Conservation (phyloP, 257 asterid species). For the Ligustrum vulgare region DNA sequence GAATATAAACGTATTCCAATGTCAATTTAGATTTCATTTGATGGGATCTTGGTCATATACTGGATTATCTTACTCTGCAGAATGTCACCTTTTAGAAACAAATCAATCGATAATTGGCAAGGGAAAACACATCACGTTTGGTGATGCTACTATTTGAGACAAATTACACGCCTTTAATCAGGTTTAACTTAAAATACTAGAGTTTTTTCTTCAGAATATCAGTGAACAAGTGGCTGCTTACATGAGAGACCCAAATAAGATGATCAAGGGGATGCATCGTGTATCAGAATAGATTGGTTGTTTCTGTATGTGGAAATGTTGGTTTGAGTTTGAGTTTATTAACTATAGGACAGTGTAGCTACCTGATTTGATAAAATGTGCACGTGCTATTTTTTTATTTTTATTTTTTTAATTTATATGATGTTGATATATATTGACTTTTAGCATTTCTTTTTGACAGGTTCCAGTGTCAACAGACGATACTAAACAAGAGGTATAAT, state of each 20-base stretch:
- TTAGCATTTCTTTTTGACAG: slow-evolving; percentile 40
- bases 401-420: not conserved
- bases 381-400: not conserved
- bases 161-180: slow-evolving; percentile 93
- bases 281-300: slow-evolving; percentile 75
- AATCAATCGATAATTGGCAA: slow-evolving; percentile 95
- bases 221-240: slow-evolving; percentile 86
- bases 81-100: slow-evolving; percentile 74
- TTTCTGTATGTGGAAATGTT: slow-evolving; percentile 84
- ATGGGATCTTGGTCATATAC: not conserved
- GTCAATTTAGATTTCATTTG: slow-evolving; percentile 13
- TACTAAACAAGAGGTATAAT: slow-evolving; percentile 52
- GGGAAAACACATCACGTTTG: slow-evolving; percentile 89
- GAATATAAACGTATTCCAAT: not conserved
- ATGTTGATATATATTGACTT: slow-evolving; percentile 13
- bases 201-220: slow-evolving; percentile 54
- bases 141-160: slow-evolving; percentile 89
- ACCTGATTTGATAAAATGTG: slow-evolving; percentile 7
- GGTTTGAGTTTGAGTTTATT: slow-evolving; percentile 27
- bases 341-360: not conserved
- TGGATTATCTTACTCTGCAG: slow-evolving; percentile 40
- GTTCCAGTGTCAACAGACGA: slow-evolving; percentile 44
- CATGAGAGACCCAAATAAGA: slow-evolving; percentile 95
- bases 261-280: slow-evolving; percentile 96
- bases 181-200: slow-evolving; percentile 44